A percentile compares a stretch with the other conserved stretches of the same genome.
Conservation (phyloP, 805 yeast genomes). For the Sugiyamaella smithiae region DNA sequence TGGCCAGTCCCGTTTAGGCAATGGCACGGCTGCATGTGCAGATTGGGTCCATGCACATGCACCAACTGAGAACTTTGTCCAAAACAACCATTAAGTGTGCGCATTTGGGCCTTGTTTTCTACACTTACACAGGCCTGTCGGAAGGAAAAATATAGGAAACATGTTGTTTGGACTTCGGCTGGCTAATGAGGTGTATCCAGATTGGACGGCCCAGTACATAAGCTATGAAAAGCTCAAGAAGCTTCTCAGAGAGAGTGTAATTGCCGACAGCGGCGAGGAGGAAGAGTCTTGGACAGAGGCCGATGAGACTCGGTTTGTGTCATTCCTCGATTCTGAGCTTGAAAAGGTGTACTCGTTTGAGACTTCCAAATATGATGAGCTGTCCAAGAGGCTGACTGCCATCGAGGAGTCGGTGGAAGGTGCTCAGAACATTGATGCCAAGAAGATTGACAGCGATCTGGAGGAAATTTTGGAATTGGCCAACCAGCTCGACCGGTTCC, state of each 20-base stretch:
- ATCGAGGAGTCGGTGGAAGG: slow-evolving; percentile 59
- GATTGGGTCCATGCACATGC: too few relatives aligned
- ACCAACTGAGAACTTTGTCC: too few relatives aligned
- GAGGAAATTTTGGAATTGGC: slow-evolving; percentile 75
- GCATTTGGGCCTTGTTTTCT: too few relatives aligned
- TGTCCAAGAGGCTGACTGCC: slow-evolving; percentile 60
- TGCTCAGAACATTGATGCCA: slow-evolving; percentile 50
- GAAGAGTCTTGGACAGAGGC: slow-evolving; percentile 70
- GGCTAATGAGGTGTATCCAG: slow-evolving; percentile 75
- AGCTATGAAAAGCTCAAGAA: slow-evolving; percentile 87
- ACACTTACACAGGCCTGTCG: too few relatives aligned
- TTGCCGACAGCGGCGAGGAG: slow-evolving; percentile 24
- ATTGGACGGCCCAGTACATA: slow-evolving; percentile 91
- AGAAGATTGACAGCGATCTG: slow-evolving; percentile 59
- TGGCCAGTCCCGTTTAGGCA: too few relatives aligned
- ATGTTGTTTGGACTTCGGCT: slow-evolving; percentile 89
- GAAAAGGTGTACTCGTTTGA: slow-evolving; percentile 93
- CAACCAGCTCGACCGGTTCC: slow-evolving; percentile 83
- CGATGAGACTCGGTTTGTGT: slow-evolving; percentile 79
- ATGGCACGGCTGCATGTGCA: too few relatives aligned
- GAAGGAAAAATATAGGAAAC: too few relatives aligned
- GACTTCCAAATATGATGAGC: slow-evolving; percentile 60
- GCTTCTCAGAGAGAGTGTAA: slow-evolving; percentile 58
- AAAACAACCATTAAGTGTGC: too few relatives aligned
- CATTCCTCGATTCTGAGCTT: slow-evolving; percentile 72